Percentiles rank a stretch among this genome's conserved stretches.
Conservation (phyloP, 371 early-diverging fungal species). For the Sporodiniella umbellata region DNA sequence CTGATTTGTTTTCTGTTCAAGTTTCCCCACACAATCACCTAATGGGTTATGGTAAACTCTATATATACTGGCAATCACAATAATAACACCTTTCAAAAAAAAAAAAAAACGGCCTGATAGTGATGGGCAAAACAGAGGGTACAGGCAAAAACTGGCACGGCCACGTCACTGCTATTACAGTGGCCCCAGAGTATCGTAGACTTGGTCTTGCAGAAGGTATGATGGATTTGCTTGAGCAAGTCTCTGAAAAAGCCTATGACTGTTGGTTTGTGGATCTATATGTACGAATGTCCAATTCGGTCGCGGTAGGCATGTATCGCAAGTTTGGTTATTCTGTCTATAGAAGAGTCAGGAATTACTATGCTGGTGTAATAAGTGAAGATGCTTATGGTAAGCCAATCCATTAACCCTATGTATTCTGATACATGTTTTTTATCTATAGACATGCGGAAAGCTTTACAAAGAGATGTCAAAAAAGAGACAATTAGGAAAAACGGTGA, state of each 20-base stretch:
- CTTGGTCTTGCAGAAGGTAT: constrained; percentile 88
- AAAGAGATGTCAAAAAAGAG: constrained; percentile 71
- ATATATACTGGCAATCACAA: too few relatives aligned
- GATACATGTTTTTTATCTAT: background rate
- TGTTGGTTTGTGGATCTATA: constrained; percentile 98
- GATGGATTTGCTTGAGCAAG: constrained; percentile 92
- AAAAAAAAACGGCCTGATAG: constrained; percentile 28
- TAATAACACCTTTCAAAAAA: too few relatives aligned
- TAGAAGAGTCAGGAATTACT: constrained; percentile 89
- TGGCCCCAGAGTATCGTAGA: constrained; percentile 94
- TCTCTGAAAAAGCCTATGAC: constrained; percentile 88
- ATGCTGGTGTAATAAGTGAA: constrained; percentile 66
- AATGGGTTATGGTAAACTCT: constrained; percentile 82
- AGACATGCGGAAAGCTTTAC: constrained; percentile 91
- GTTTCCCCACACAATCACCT: constrained; percentile 67
- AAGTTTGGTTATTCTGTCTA: constrained; percentile 93
- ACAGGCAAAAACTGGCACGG: constrained; percentile 92
- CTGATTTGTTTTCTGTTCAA: constrained; percentile 86
- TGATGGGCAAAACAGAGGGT: constrained; percentile 98
- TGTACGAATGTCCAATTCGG: constrained; percentile 91
- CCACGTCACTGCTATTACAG: constrained; percentile 98
- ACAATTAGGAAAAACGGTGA: constrained; percentile 64
- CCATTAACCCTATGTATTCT: too few relatives aligned
- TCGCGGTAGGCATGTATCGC: constrained; percentile 97
- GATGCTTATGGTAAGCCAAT: constrained; percentile 76